Evolutionary conservation across 1,284 basidiomycete genomes (phyloP).

Genomic region (Xerocomus minutiporus): DNA sequence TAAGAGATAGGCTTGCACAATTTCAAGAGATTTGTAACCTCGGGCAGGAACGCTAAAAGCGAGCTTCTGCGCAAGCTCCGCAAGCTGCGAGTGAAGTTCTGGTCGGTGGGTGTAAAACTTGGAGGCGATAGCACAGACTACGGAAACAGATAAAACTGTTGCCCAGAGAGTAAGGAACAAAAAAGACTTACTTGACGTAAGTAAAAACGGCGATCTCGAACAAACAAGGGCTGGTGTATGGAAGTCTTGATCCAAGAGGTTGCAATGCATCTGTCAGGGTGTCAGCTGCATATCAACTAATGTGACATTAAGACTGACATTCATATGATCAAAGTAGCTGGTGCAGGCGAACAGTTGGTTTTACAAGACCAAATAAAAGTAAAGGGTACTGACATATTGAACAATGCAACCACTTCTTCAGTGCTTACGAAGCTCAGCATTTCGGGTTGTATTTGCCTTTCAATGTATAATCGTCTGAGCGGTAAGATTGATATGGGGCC

Average conservation of each 20-base stretch:
- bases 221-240: conserved; percentile 91
- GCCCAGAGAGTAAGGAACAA: not conserved
- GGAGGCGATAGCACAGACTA: conserved; percentile 90
- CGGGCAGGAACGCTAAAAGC: conserved; percentile 82
- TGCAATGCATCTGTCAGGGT: conserved; percentile 57
- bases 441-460: conserved; percentile 85
- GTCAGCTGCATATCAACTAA: conserved; percentile 4
- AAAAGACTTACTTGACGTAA: conserved; percentile 76
- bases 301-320: conserved; percentile 43
- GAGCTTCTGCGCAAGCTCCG: conserved; percentile 85
- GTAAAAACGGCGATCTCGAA: conserved; percentile 85
- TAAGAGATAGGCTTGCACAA: conserved; percentile 86
- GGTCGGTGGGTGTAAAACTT: conserved; percentile 84
- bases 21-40: conserved; percentile 94
- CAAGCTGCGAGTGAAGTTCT: conserved; percentile 78
- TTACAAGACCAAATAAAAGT: conserved; percentile 13
- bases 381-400: conserved; percentile 71
- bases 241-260: conserved; percentile 77
- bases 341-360: conserved; percentile 11
- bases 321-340: conserved; percentile 76
- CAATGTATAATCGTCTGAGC: conserved; percentile 81
- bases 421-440: conserved; percentile 81
- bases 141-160: conserved; percentile 4
- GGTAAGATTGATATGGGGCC: conserved; percentile 86
- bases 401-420: conserved; percentile 85